Base-by-base conservation (phyloP, 148 eudicot genomes). In the Nepenthes mirabilis region DNA sequence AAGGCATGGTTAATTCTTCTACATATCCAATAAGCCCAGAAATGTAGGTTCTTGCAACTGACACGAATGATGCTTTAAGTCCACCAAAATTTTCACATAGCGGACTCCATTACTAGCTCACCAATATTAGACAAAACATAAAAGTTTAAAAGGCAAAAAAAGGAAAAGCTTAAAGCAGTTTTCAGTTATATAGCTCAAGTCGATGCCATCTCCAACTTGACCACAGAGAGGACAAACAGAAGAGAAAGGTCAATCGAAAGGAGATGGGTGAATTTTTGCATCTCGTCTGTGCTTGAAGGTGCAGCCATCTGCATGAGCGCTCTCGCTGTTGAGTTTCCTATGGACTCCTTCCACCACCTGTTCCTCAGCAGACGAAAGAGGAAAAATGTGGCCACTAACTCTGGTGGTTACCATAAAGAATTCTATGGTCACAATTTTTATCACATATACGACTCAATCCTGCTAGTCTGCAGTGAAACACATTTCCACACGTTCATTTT, bases 201-300 rank as follows among this genome's bases (percentile, higher is more conserved):
- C 96, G 96, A 91, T 88, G 88, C 88, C 94, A 80, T 91, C 98
- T 65, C 96, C 90, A 77, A 77, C 70, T 80, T 78, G 97, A 75
- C 88, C 80, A 82, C 90, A 91, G 74, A 91, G 85, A 37, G 96
- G 97, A 64, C 75, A 71, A 71, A 82, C 94, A 70, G 94, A 82
- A 66, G 90, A 63, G 66, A 91, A 83, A 62, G 96, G 74, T 74
- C 93, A 85, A 85, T 91, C 94, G 69, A 91, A 88, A 37, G 98
- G 86, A 34, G 94, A 91, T 72, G 93, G 85, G 64, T 81, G 86
- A 43, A 75, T 62, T 33, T 77, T 76, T 49, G 83, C 71, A 70
- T 74, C 83, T 60, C 96, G 69, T 47, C 81, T 83, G 62, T 96
- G 96, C 96, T 91, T 91, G 69, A 80, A 82, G 61, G 86, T 74